Evolutionary conservation across 2,329 filamentous ascomycete genomes (phyloP).

Genomic region (Talaromyces sp.): DNA sequence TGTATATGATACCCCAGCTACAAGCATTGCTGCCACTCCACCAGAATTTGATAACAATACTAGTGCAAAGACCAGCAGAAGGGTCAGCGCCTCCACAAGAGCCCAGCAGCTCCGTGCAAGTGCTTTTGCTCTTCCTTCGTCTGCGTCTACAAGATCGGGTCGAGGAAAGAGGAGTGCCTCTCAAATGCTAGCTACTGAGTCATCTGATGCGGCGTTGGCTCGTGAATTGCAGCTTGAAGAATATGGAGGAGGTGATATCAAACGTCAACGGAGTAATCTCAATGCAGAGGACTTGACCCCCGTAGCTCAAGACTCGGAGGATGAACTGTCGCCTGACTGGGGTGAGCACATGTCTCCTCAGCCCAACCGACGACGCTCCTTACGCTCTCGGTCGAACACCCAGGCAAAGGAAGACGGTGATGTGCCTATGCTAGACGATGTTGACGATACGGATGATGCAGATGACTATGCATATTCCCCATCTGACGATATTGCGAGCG

Average conservation of each 20-base stretch:
- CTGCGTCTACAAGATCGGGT: conserved; percentile 20
- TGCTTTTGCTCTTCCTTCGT: conserved; percentile 43
- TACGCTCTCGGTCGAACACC: background rate
- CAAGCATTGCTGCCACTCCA: conserved; percentile 55
- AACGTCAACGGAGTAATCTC: conserved; percentile 32
- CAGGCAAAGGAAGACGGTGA: conserved; percentile 17
- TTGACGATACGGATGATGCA: conserved; percentile 15
- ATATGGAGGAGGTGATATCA: conserved; percentile 35
- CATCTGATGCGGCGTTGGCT: conserved; percentile 51
- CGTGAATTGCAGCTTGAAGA: conserved; percentile 54
- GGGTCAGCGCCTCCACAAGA: conserved; percentile 43
- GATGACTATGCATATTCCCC: conserved; percentile 22
- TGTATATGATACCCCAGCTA: conserved; percentile 57
- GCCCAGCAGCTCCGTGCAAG: conserved; percentile 47
- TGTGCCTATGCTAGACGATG: conserved; percentile 13
- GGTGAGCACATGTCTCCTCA: background rate
- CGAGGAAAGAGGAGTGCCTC: conserved; percentile 44
- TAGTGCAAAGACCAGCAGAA: conserved; percentile 19
- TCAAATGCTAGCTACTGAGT: conserved; percentile 35
- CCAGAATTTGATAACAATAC: conserved; percentile 36
- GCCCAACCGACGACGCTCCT: background rate
- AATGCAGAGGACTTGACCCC: conserved; percentile 9
- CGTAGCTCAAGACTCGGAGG: conserved; percentile 24
- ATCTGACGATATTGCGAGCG: conserved; percentile 11
- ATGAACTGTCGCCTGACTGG: conserved; percentile 5